These are phyloP conservation scores for Candida schatavii DNA, from an alignment of 805 yeast genomes.

Conservation along the genomic window DNA sequence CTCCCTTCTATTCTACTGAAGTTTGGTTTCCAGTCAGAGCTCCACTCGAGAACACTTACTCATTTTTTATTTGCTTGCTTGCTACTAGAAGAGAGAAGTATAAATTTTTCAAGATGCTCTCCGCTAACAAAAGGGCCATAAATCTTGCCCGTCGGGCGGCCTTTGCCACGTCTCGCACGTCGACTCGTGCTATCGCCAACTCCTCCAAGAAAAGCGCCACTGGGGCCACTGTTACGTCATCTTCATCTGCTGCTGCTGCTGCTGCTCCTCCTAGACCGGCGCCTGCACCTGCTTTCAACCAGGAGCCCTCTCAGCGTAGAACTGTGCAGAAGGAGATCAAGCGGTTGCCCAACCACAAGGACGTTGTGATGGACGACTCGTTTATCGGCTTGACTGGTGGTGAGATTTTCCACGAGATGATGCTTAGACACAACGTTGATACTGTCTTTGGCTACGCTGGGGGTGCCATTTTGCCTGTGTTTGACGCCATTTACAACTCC, in stretches of 20 bases:
- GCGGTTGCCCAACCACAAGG: constrained; percentile 9
- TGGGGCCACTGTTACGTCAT: constrained; percentile 20
- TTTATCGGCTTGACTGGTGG: constrained; percentile 98
- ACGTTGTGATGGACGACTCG: constrained; percentile 65
- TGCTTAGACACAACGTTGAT: constrained; percentile 93
- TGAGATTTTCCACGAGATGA: constrained; percentile 98
- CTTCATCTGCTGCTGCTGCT: constrained; percentile 10
- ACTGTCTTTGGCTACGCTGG: constrained; percentile 98
- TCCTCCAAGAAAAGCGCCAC: constrained; percentile 30
- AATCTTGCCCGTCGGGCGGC: constrained; percentile 11
- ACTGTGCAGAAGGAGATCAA: constrained; percentile 13
- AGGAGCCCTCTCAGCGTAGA: constrained; percentile 17
- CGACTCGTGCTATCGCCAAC: constrained; percentile 28
- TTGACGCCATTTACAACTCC: constrained; percentile 93
- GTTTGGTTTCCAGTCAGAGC: too few relatives aligned
- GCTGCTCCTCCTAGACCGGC: constrained; percentile 29
- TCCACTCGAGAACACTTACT: too few relatives aligned
- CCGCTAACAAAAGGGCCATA: constrained; percentile 7
- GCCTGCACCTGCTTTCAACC: constrained; percentile 54
- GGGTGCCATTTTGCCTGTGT: constrained; percentile 97
- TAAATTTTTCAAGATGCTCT: too few relatives aligned
- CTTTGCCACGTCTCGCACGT: not conserved
- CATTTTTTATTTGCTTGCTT: too few relatives aligned
- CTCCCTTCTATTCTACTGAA: too few relatives aligned
- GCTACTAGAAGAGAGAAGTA: too few relatives aligned